These are phyloP conservation scores for Taphrina flavorubra DNA, from an alignment of 1,139 yeast species.

Conservation along the genomic window DNA sequence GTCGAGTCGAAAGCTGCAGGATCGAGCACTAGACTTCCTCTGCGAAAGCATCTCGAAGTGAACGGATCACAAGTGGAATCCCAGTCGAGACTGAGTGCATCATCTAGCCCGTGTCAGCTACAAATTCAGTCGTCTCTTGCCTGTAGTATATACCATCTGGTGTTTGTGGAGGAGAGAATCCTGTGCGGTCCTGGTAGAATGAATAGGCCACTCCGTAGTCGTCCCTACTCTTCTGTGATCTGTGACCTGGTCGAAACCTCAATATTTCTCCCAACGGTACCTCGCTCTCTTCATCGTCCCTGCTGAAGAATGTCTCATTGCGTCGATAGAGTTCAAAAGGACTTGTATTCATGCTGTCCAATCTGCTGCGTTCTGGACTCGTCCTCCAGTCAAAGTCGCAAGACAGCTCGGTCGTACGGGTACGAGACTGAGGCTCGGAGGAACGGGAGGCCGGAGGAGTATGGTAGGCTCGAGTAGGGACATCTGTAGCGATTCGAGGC, in stretches of 20 bases:
- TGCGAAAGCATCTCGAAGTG: slow-evolving; percentile 33
- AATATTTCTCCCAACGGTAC: slow-evolving; percentile 8
- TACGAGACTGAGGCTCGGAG: slow-evolving; percentile 15
- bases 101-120: slow-evolving; percentile 20
- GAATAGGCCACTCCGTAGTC: slow-evolving; percentile 27
- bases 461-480: slow-evolving; percentile 1
- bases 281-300: slow-evolving; percentile 8
- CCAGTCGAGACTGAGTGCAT: slow-evolving; percentile 33
- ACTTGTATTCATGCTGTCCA: neutral
- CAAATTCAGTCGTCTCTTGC: neutral
- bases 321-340: slow-evolving; percentile 6
- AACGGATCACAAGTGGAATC: slow-evolving; percentile 36
- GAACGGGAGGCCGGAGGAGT: slow-evolving; percentile 30
- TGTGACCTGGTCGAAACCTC: neutral
- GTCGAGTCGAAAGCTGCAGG: slow-evolving; percentile 39
- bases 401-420: neutral
- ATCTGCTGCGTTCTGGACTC: neutral
- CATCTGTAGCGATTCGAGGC: neutral
- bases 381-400: neutral
- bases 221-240: slow-evolving; percentile 1
- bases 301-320: slow-evolving; percentile 9
- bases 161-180: slow-evolving; percentile 16
- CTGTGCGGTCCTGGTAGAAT: slow-evolving; percentile 5
- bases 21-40: slow-evolving; percentile 38
- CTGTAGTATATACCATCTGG: slow-evolving; percentile 17